Evolutionary conservation across 1,284 basidiomycete species (phyloP).

Genomic region (Pseudozyma pruni): DNA sequence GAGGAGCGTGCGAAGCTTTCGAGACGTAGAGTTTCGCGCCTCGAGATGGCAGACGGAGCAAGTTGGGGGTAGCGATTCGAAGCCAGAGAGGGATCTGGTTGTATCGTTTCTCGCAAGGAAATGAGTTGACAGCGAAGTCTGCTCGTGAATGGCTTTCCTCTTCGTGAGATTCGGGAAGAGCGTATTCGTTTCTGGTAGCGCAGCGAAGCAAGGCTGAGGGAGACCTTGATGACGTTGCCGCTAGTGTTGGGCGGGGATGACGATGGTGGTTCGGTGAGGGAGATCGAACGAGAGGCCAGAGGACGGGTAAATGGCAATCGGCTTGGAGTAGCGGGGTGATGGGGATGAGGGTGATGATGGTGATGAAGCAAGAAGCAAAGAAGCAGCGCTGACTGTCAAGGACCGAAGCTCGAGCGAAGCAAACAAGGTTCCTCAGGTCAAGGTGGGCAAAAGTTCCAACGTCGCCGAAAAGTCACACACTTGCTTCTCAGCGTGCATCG

Average conservation of each 20-base stretch:
- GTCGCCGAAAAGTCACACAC: too few relatives aligned
- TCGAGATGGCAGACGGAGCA: slow-evolving; percentile 4
- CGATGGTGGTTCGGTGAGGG: not conserved
- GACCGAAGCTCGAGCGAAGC: not conserved
- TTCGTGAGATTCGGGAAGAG: not conserved
- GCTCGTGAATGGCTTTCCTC: slow-evolving; percentile 3
- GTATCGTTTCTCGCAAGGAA: not conserved
- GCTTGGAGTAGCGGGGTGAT: too few relatives aligned
- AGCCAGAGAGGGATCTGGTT: slow-evolving; percentile 31
- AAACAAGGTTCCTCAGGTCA: not conserved
- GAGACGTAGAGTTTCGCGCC: too few relatives aligned
- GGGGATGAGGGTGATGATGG: slow-evolving; percentile 13
- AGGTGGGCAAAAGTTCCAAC: too few relatives aligned
- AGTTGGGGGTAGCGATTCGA: not conserved
- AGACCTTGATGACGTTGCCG: slow-evolving; percentile 40
- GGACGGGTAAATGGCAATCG: not conserved
- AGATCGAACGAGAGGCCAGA: not conserved
- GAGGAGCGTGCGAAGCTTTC: not conserved
- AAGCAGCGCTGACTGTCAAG: not conserved
- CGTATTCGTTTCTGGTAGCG: slow-evolving; percentile 1
- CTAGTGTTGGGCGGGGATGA: too few relatives aligned
- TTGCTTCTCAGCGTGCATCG: too few relatives aligned
- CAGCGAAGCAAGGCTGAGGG: slow-evolving; percentile 50
- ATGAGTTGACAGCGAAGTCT: not conserved
- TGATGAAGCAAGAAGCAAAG: slow-evolving; percentile 10